These are phyloP conservation scores for Theileria orientalis DNA, from an alignment of 169 alveolate genomes.

Conservation along the genomic window DNA sequence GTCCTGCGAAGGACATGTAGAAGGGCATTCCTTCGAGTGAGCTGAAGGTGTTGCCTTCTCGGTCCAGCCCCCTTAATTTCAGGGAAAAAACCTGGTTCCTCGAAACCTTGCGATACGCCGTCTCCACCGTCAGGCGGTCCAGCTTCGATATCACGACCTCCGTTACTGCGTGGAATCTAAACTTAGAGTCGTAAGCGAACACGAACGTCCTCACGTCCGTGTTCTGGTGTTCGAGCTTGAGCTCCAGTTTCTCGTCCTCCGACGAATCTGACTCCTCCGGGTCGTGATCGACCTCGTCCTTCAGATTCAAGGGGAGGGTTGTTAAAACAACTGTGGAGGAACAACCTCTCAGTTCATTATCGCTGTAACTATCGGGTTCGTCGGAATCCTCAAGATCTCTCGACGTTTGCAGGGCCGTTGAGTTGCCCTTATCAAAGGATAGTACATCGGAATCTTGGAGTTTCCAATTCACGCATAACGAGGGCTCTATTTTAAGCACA, in stretches of 20 bases:
- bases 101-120: slow-evolving; percentile 59
- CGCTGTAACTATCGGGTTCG: neutral
- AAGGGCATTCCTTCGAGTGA: slow-evolving; percentile 66
- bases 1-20: slow-evolving; percentile 23
- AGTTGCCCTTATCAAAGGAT: neutral
- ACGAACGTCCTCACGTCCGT: slow-evolving; percentile 47
- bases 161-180: slow-evolving; percentile 39
- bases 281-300: neutral
- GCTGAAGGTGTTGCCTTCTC: slow-evolving; percentile 50
- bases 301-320: neutral
- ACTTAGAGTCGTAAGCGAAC: slow-evolving; percentile 45
- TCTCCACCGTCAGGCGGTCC: slow-evolving; percentile 45
- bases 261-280: neutral
- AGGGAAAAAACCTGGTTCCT: slow-evolving; percentile 57
- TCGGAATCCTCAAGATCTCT: neutral
- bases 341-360: neutral
- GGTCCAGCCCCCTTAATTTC: slow-evolving; percentile 60
- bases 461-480: slow-evolving; percentile 61
- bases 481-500: slow-evolving; percentile 48
- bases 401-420: neutral
- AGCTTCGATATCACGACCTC: slow-evolving; percentile 63
- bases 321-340: neutral
- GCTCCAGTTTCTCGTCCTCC: slow-evolving; percentile 19
- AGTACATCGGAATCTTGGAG: slow-evolving; percentile 51
- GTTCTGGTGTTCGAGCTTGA: neutral